These are phyloP conservation scores for Coniella lustricola DNA, from an alignment of 2,329 filamentous ascomycete species.

Conservation along the genomic window DNA sequence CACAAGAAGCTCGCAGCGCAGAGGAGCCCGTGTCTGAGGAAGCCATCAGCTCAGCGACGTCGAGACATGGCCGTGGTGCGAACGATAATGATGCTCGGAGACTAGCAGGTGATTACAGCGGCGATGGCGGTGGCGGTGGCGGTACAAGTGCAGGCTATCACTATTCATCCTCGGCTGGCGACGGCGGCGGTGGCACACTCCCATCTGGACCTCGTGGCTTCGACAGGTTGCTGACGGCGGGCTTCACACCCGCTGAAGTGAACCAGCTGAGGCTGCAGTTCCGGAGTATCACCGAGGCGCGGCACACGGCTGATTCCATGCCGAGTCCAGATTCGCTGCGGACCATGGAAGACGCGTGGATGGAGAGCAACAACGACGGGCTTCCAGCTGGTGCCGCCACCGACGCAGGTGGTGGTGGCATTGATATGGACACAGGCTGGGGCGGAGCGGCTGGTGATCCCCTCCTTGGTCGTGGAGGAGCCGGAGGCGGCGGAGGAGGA, in stretches of 20 bases:
- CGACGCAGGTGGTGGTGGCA: constrained; percentile 26
- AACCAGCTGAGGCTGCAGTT: constrained; percentile 83
- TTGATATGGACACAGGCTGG: constrained; percentile 23
- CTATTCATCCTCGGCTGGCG: not conserved
- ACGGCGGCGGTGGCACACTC: constrained; percentile 30
- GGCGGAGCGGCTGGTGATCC: constrained; percentile 20
- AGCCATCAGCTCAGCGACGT: constrained; percentile 40
- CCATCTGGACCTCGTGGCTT: constrained; percentile 67
- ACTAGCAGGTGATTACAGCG: not conserved
- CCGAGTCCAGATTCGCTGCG: constrained; percentile 70
- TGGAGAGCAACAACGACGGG: constrained; percentile 56
- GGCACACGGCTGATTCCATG: constrained; percentile 84
- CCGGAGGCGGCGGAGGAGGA: constrained; percentile 43
- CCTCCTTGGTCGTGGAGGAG: constrained; percentile 6
- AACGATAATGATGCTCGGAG: not conserved
- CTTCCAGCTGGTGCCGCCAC: too few relatives aligned
- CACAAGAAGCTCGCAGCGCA: constrained; percentile 51
- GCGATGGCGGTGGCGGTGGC: constrained; percentile 3
- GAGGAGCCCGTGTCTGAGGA: constrained; percentile 31
- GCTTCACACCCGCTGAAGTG: constrained; percentile 78
- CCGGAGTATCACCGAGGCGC: constrained; percentile 71
- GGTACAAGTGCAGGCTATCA: too few relatives aligned
- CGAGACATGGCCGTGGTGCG: constrained; percentile 11
- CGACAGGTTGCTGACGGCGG: constrained; percentile 72
- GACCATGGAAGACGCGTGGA: constrained; percentile 81